Evolutionary conservation across 805 yeast species (phyloP), one percentile per base, ranked within the genome.

Genomic region (Yamadazyma laniorum): DNA sequence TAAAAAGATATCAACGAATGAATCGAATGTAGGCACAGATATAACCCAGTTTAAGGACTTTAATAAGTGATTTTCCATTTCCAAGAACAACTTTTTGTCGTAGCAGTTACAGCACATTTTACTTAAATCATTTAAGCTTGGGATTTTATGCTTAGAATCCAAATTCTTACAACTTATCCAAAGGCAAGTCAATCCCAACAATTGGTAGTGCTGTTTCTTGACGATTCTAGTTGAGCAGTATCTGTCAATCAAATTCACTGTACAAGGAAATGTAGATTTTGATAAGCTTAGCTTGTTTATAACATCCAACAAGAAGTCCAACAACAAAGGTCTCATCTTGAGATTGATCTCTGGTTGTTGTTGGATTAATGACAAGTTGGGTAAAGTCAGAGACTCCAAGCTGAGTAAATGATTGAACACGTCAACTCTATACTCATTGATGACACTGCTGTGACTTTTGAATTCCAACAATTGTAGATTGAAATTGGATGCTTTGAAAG

Each of bases 51-150:
- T 67, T 44, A 85, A 63, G 4, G 79, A 68, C 51, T 75, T 77
- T 40, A 84, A 64, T 29, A 85, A 70, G 49, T 80, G 82, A 41
- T 79, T 70, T 55, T 85, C 95, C 79, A 82, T 79, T 52, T 79
- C 80, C 41, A 79, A 62, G 52, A 84, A 78, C 43, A 76, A 64
- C 45, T 71, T 67, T 46, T 70, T 74, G 36, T 76, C 69, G 57
- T 77, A 79, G 52, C 76, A 74, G 46, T 75, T 69, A 56, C 80
- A 77, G 56, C 83, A 78, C 57, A 77, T 66, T 40, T 72, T 74
- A 50, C 75, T 65, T 35, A 80, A 61, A 45, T 72, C 74, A 35
- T 67, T 66, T 39, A 79, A 58, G 15, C 73, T 63, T 6, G 83
- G 82, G 27, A 80, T 75, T 52, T 78, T 78, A 48, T 75, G 74